Percentiles rank a stretch among this genome's conserved stretches.
These are phyloP conservation scores for Leptographium procerum DNA, from an alignment of 2,329 filamentous ascomycete species.

Conservation along the genomic window DNA sequence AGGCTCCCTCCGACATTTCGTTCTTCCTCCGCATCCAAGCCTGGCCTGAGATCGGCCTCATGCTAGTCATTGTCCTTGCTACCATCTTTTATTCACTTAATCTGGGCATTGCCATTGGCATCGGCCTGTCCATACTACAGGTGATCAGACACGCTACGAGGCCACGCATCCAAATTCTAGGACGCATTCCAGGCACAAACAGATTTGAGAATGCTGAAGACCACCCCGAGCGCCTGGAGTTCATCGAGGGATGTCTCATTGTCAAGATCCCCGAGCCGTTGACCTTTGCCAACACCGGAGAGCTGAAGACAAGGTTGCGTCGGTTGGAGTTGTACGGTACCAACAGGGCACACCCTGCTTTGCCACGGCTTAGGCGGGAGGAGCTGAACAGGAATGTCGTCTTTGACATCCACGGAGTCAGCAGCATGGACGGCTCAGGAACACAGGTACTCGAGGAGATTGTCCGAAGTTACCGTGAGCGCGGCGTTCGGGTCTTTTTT, in stretches of 20 bases:
- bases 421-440: slow-evolving; percentile 83
- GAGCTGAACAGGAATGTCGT: slow-evolving; percentile 86
- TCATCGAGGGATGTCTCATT: slow-evolving; percentile 84
- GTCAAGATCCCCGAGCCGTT: slow-evolving; percentile 96
- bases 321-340: slow-evolving; percentile 89
- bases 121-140: slow-evolving; percentile 79
- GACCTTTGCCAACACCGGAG: slow-evolving; percentile 93
- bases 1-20: slow-evolving; percentile 80
- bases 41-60: slow-evolving; percentile 75
- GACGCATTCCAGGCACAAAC: slow-evolving; percentile 72
- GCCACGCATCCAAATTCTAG: slow-evolving; percentile 90
- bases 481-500: slow-evolving; percentile 69
- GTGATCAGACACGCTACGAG: slow-evolving; percentile 86
- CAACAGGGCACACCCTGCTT: slow-evolving; percentile 68
- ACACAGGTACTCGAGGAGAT: slow-evolving; percentile 88
- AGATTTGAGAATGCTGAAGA: slow-evolving; percentile 78
- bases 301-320: slow-evolving; percentile 71
- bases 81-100: slow-evolving; percentile 95
- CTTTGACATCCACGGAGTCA: slow-evolving; percentile 97
- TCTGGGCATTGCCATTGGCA: slow-evolving; percentile 84
- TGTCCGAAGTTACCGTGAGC: slow-evolving; percentile 64
- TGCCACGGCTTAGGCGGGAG: slow-evolving; percentile 65
- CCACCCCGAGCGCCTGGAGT: slow-evolving; percentile 64
- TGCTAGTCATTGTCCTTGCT: slow-evolving; percentile 79
- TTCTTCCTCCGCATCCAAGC: slow-evolving; percentile 84